These are phyloP conservation scores for Auriscalpium microsporum DNA, from an alignment of 768 basidiomycete species.

Conservation along the genomic window DNA sequence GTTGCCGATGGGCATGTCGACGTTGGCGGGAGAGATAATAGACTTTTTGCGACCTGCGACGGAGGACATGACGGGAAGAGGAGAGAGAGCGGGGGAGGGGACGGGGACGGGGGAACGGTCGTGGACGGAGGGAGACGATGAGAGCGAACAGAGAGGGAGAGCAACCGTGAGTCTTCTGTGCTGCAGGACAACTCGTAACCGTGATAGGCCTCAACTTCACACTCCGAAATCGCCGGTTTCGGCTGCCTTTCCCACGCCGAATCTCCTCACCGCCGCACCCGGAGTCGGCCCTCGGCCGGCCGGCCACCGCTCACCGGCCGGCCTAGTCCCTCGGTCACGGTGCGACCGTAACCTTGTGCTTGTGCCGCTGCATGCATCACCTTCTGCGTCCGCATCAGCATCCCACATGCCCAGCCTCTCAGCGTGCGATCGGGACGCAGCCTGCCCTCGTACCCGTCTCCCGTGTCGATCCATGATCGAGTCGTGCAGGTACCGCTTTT, in stretches of 20 bases:
- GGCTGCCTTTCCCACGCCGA: background rate
- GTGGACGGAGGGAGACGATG: conserved; percentile 1
- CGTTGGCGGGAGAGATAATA: conserved; percentile 52
- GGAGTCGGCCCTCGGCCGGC: too few species aligned
- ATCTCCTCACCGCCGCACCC: background rate
- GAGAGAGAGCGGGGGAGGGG: conserved; percentile 8
- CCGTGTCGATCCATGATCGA: too few species aligned
- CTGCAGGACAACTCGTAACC: conserved; percentile 3
- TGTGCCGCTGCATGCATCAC: too few species aligned
- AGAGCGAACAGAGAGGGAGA: conserved; percentile 4
- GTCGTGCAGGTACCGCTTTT: too few species aligned
- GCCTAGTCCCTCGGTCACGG: too few species aligned
- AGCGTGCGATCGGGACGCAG: too few species aligned
- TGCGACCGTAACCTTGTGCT: too few species aligned
- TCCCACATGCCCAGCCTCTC: too few species aligned
- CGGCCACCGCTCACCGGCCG: too few species aligned
- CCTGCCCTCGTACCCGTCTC: too few species aligned
- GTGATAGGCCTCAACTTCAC: conserved; percentile 5
- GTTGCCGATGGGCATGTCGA: conserved; percentile 67
- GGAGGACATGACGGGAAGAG: conserved; percentile 32
- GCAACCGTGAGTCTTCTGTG: conserved; percentile 7
- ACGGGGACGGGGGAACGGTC: conserved; percentile 1
- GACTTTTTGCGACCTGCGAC: conserved; percentile 60
- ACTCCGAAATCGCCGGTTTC: conserved; percentile 1
- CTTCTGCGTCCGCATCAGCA: too few species aligned